Conservation (phyloP, 2,329 filamentous ascomycete species). For the Alternaria viburni region DNA sequence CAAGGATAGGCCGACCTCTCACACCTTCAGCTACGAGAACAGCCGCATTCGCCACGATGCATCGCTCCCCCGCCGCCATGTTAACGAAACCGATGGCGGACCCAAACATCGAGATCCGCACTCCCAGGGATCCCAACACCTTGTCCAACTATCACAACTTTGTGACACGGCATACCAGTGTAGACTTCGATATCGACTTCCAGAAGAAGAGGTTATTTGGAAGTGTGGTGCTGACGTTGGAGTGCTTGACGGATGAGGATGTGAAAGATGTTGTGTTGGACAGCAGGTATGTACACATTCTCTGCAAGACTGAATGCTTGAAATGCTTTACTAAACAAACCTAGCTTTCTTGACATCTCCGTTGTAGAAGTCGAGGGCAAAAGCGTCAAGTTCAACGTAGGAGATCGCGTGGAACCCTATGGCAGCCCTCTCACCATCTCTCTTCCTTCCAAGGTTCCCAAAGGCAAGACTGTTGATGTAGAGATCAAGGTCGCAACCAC, state of each 20-base stretch:
- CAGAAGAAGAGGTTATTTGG: constrained; percentile 77
- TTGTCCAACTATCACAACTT: constrained; percentile 90
- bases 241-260: constrained; percentile 75
- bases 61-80: constrained; percentile 39
- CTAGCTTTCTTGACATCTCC: constrained; percentile 72
- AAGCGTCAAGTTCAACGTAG: constrained; percentile 71
- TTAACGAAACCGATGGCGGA: constrained; percentile 48
- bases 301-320: not conserved
- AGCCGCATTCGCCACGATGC: constrained; percentile 22
- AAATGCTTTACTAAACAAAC: not conserved
- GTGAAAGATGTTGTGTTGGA: constrained; percentile 84
- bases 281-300: constrained; percentile 60
- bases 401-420: constrained; percentile 74
- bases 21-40: not conserved
- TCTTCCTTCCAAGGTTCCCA: constrained; percentile 55
- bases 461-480: constrained; percentile 56
- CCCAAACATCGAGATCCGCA: constrained; percentile 46
- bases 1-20: not conserved
- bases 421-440: constrained; percentile 72
- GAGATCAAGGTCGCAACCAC: constrained; percentile 73
- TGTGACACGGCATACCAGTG: constrained; percentile 81
- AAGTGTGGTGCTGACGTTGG: constrained; percentile 75
- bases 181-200: constrained; percentile 84
- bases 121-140: constrained; percentile 82
- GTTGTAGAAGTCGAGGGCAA: constrained; percentile 73